These are phyloP conservation scores for barrel medic (Medicago truncatula) DNA, from an alignment of 306 rosid genomes.

Conservation along the genomic window MtrunA17r5.0-ANR NC_053046.1:14464001-14464500, in stretches of 20 bases:
- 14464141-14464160: conserved; percentile 40
- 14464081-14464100: conserved; percentile 82
- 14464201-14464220: conserved; percentile 51
- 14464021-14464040: conserved; percentile 93
- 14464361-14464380: background rate
- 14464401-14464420: no score
- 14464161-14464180: conserved; percentile 45
- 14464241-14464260: conserved; percentile 45
- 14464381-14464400: no score
- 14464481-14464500: no score
- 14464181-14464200: conserved; percentile 45
- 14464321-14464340: conserved; percentile 42
- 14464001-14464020: conserved; percentile 81
- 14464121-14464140: conserved; percentile 58
- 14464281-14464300: conserved; percentile 42
- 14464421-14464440: no score
- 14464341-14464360: conserved; percentile 9
- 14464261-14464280: conserved; percentile 36
- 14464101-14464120: conserved; percentile 67
- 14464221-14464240: conserved; percentile 43
- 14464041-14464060: conserved; percentile 97
- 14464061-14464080: conserved; percentile 98
- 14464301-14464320: conserved; percentile 46
- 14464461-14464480: no score
- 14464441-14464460: no score